phyloP scores from a whole-genome alignment of 2,329 filamentous ascomycete genomes.

The Hypoxylon sp. region DNA sequence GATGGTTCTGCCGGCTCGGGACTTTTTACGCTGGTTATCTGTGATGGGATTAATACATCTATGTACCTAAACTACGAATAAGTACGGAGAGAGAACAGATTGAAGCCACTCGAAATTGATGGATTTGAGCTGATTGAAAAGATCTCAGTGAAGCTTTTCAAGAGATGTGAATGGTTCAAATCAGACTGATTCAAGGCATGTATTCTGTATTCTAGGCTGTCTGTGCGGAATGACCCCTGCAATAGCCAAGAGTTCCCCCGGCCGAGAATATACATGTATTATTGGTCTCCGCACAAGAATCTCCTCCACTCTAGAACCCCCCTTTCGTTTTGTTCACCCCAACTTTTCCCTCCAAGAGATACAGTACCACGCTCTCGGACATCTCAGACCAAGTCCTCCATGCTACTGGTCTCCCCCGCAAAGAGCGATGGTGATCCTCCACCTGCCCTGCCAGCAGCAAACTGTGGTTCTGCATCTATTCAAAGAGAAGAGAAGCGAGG shows the following conservation, averaged over 20 bases:
- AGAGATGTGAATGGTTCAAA: neutral
- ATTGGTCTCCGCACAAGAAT: slow-evolving; percentile 38
- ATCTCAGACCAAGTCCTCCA: slow-evolving; percentile 15
- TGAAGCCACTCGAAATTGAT: neutral
- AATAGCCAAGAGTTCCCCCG: slow-evolving; percentile 23
- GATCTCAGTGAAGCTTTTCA: neutral
- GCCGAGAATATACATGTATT: slow-evolving; percentile 18
- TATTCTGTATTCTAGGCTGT: neutral
- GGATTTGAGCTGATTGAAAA: neutral
- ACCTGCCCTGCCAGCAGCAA: slow-evolving; percentile 8
- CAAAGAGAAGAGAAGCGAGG: slow-evolving; percentile 10
- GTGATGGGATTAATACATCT: slow-evolving; percentile 13
- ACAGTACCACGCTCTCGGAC: slow-evolving; percentile 12
- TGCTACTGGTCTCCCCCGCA: slow-evolving; percentile 30
- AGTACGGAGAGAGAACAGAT: neutral
- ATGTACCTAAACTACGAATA: slow-evolving; percentile 5
- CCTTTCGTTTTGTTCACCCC: slow-evolving; percentile 21
- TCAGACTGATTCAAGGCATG: neutral
- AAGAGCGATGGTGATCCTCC: slow-evolving; percentile 16
- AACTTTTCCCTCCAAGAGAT: slow-evolving; percentile 24
- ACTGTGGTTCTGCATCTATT: slow-evolving; percentile 1
- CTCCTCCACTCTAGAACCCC: slow-evolving; percentile 18
- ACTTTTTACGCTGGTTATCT: slow-evolving; percentile 10
- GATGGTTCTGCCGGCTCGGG: slow-evolving; percentile 24
- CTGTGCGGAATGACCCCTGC: slow-evolving; percentile 14